Evolutionary conservation across 2,329 filamentous ascomycete species (phyloP).

Genomic region (Penicillium sp.): DNA sequence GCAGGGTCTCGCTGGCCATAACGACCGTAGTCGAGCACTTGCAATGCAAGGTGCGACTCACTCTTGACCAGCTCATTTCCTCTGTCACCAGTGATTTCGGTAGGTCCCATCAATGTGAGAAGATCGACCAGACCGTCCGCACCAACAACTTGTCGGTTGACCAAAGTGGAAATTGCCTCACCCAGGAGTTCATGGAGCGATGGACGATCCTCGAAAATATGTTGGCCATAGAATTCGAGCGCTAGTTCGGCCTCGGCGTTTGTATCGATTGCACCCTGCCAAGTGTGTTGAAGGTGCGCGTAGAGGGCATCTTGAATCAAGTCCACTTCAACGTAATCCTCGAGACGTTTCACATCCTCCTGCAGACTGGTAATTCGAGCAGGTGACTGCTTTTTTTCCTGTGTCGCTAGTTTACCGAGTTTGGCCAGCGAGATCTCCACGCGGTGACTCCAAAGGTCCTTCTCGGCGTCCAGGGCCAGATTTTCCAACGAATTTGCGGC

Average conservation of each 20-base stretch:
- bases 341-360: constrained; percentile 54
- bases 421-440: constrained; percentile 89
- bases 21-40: constrained; percentile 56
- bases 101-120: constrained; percentile 74
- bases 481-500: constrained; percentile 71
- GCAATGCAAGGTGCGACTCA: constrained; percentile 75
- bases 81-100: constrained; percentile 46
- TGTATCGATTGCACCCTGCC: constrained; percentile 74
- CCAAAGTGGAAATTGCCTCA: constrained; percentile 67
- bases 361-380: constrained; percentile 41
- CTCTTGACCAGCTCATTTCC: constrained; percentile 52
- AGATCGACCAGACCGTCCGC: constrained; percentile 59
- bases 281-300: constrained; percentile 66
- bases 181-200: constrained; percentile 72
- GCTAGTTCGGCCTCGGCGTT: constrained; percentile 76
- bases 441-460: constrained; percentile 88
- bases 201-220: constrained; percentile 58
- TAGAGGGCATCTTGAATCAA: constrained; percentile 79
- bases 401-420: constrained; percentile 70
- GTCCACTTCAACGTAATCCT: constrained; percentile 68
- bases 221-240: constrained; percentile 64
- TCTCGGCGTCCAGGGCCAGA: constrained; percentile 70
- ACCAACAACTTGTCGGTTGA: constrained; percentile 69
- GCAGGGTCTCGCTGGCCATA: constrained; percentile 53
- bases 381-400: constrained; percentile 31